Evolutionary conservation across 345 rosid genomes (phyloP), one percentile per base, ranked within the genome.

Genomic region (Eucalyptus brandiana): DNA sequence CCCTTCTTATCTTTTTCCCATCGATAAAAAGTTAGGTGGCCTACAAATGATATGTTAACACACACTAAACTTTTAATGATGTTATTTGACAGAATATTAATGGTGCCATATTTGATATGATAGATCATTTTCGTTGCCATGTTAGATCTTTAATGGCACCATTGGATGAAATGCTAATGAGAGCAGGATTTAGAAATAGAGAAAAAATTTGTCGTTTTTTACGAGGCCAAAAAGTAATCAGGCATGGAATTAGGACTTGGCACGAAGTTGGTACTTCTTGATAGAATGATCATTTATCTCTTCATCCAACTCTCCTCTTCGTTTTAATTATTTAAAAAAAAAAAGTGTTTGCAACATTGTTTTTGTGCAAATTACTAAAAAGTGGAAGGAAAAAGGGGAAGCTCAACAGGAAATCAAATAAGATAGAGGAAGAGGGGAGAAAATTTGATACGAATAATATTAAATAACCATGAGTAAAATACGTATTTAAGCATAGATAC

Each of bases 61-160:
- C 21, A n/a, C 2, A 0, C 5, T 0, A 4, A 14, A 15, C 11
- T 18, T n/a, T 65, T 14, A 4, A 65, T 1, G 0, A 17, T 19
- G 2, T 32, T 17, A 67, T 32, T 67, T 32, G 80, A 32, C 2
- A 2, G 0, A 8, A 67, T 9, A 60, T 60, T 3, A 12, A 60
- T 10, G 16, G n/a, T 1, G 4, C 67, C 67, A 3, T 60, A 60
- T 28, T 4, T 60, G 23, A 60, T 28, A 6, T 67, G 6, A n/a
- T 32, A 3, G 11, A 16, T n/a, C 6, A 67, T 67, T 15, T 67
- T 17, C 23, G n/a, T 16, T 32, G 32, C 2, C 40, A n/a, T 1
- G 9, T 2, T 16, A 15, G 21, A 32, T 17, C 42, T 67, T 67
- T 67, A 17, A 67, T 3, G 12, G 23, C 11, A 8, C 13, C 1